phyloP scores from a whole-genome alignment of 2,329 filamentous ascomycete species.

The Claviceps maximensis region DNA sequence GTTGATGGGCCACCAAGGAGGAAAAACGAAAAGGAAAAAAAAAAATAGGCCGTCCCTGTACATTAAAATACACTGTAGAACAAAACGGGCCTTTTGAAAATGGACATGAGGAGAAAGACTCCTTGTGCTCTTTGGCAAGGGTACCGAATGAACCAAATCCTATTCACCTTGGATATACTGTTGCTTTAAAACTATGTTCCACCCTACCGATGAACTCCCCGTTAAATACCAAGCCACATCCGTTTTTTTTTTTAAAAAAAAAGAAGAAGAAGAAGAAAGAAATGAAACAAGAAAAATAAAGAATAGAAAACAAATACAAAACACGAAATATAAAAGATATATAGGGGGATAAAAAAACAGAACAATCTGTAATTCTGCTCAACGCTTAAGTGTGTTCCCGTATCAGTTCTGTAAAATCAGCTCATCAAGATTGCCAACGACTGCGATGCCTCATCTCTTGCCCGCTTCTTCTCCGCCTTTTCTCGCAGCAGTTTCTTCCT shows the following conservation, averaged over 20 bases:
- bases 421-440: constrained; percentile 4
- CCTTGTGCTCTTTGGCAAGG: no score
- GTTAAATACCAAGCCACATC: neutral
- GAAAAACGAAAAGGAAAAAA: neutral
- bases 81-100: constrained; percentile 12
- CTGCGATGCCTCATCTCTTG: constrained; percentile 17
- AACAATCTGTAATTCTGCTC: neutral
- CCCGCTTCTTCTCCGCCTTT: constrained; percentile 30
- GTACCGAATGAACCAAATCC: no score
- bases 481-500: constrained; percentile 63
- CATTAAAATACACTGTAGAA: constrained; percentile 26
- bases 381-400: neutral
- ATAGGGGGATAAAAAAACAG: neutral
- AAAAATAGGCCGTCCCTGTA: constrained; percentile 17
- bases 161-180: no score
- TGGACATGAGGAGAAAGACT: neutral
- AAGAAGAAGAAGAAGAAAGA: neutral
- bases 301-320: no score
- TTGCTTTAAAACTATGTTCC: no score
- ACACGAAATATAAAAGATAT: no score
- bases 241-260: neutral
- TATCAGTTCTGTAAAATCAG: neutral
- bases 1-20: neutral
- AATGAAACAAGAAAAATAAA: neutral
- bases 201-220: no score